Evolutionary conservation across 345 rosid genomes (phyloP).

Genomic region (Linum trigynum): DNA sequence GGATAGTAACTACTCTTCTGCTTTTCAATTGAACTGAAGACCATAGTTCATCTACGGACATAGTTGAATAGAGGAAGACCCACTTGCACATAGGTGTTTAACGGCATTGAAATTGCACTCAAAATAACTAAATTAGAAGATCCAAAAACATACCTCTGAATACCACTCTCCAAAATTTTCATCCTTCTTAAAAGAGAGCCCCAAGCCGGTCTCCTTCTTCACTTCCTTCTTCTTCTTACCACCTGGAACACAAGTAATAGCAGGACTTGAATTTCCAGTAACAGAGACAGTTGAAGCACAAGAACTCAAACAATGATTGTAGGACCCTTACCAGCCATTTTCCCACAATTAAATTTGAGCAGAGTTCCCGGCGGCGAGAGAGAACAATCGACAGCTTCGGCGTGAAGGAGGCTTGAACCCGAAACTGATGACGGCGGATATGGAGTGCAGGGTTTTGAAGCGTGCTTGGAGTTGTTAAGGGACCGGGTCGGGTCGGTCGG

Average conservation of each 20-base stretch:
- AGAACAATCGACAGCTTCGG: no score
- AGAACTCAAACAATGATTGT: no score
- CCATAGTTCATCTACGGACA: neutral
- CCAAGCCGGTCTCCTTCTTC: constrained; percentile 90
- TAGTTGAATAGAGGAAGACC: neutral
- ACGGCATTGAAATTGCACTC: neutral
- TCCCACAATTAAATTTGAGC: no score
- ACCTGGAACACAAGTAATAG: neutral
- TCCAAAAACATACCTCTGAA: constrained; percentile 51
- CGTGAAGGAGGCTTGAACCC: no score
- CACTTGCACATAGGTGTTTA: no score
- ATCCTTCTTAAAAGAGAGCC: constrained; percentile 71
- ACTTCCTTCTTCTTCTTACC: constrained; percentile 69
- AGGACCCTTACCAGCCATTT: no score
- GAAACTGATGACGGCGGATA: no score
- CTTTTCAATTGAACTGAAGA: neutral
- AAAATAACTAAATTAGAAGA: neutral
- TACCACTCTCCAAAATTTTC: constrained; percentile 97
- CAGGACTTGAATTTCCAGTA: neutral
- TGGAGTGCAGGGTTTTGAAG: no score
- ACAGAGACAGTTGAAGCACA: no score
- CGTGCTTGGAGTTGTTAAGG: no score
- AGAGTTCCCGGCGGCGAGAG: no score
- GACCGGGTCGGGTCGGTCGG: no score
- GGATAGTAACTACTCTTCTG: neutral